Evolutionary conservation across 805 yeast species (phyloP).

Genomic region (Komagataella kurtzmanii): DNA sequence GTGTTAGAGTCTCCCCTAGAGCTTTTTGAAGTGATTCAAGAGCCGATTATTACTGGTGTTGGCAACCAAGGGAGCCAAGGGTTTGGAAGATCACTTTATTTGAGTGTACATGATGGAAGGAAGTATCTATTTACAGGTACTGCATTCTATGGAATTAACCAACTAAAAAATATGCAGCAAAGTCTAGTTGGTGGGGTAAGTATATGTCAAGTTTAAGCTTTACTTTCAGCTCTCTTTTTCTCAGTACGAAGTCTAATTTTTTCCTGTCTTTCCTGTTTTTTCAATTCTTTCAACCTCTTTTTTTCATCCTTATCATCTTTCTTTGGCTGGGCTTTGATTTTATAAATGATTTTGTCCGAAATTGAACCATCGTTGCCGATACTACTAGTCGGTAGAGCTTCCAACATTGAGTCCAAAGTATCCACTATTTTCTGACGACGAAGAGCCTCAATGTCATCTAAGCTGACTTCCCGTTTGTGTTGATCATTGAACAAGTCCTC

Average conservation of each 20-base stretch:
- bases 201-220: neutral
- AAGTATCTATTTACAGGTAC: neutral
- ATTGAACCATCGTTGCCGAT: conserved; percentile 10
- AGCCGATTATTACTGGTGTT: neutral
- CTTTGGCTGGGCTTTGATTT: conserved; percentile 5
- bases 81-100: neutral
- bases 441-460: conserved; percentile 15
- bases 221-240: conserved; percentile 6
- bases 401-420: conserved; percentile 13
- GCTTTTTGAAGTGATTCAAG: neutral
- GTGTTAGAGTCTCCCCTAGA: neutral
- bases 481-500: neutral
- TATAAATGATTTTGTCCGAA: conserved; percentile 8
- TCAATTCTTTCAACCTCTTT: conserved; percentile 16
- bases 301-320: conserved; percentile 12
- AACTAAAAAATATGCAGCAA: neutral
- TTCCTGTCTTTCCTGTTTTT: conserved; percentile 20
- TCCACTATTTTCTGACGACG: conserved; percentile 20
- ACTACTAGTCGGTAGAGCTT: conserved; percentile 11
- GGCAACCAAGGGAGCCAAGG: neutral
- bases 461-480: neutral
- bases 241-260: conserved; percentile 12
- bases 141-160: neutral
- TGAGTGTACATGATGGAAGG: neutral
- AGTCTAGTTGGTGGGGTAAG: neutral